These are phyloP conservation scores for Protea cynaroides DNA, from an alignment of 164 flowering plant genomes.

Conservation along the genomic window DNA sequence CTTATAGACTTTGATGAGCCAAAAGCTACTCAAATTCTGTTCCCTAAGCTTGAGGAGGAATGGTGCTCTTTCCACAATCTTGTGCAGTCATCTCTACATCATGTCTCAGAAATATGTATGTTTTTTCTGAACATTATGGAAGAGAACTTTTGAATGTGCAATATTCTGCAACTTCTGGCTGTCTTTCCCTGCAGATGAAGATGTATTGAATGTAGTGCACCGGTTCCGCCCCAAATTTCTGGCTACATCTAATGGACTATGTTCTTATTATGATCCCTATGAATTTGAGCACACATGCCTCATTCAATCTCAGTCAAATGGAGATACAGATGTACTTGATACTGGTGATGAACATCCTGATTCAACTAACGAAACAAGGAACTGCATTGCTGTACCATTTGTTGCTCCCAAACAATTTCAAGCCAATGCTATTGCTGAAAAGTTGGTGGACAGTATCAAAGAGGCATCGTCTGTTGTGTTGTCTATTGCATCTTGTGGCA, in stretches of 20 bases:
- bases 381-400: conserved; percentile 63
- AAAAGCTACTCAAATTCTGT: conserved; percentile 16
- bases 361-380: conserved; percentile 26
- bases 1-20: conserved; percentile 31
- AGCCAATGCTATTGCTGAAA: conserved; percentile 34
- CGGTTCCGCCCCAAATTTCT: conserved; percentile 73
- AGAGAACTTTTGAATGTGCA: background rate
- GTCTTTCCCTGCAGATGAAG: conserved; percentile 60
- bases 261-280: conserved; percentile 60
- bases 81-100: conserved; percentile 62
- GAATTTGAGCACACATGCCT: conserved; percentile 70
- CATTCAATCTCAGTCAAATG: conserved; percentile 26
- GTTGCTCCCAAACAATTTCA: conserved; percentile 47
- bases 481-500: background rate
- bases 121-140: conserved; percentile 4
- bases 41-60: conserved; percentile 66
- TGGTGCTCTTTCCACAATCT: conserved; percentile 89
- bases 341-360: conserved; percentile 29
- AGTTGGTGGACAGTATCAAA: conserved; percentile 43
- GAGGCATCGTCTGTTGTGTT: conserved; percentile 46
- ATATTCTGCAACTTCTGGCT: conserved; percentile 2
- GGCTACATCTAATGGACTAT: conserved; percentile 34
- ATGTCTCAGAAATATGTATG: conserved; percentile 77
- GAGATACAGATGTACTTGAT: conserved; percentile 20
- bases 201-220: conserved; percentile 58